Evolutionary conservation across 2,329 filamentous ascomycete species (phyloP), one percentile per base, ranked within the genome.

Genomic region (Ustulina deusta): DNA sequence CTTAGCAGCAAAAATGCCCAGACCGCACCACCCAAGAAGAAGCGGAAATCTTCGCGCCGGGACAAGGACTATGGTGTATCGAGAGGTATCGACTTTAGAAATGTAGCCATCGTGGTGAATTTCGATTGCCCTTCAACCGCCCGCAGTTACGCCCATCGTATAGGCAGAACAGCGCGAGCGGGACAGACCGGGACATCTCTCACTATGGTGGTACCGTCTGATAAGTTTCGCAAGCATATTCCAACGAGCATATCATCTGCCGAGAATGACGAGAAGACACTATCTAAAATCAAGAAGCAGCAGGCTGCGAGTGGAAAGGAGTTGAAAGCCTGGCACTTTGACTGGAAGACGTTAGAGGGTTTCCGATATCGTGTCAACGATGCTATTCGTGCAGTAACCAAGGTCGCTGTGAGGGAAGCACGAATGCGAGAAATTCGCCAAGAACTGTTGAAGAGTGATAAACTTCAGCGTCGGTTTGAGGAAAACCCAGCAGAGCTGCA

Each of bases 361-460:
- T 98, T 99, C 84, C 87, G 95, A 22, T 99, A 99, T 81, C 91
- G 96, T 72, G 93, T 97, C 88, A 92, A 93, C 61, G 96, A 98
- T 78, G 96, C 95, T 0, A 83, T 99, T 46, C 89, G 94, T 70
- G 91, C 94, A 0, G 94, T 99, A 2, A 99, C 96, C 10, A 90
- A 92, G 66, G 91, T 97, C 29, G 92, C 95, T 0, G 89, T 99
- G 6, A 66, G 71, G 22, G 71, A 72, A 58, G 71, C 71, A 6
- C 40, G 67, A 55, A 65, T 68, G 58, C 58, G 71, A 27, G 71
- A 72, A 58, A 65, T 72, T 49, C 69, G 71, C 3, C 71, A 72
- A 58, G 71, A 72, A 34, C 56, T 72, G n/a, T 40, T 71, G n/a
- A 97, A 97, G 82, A 95, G 91, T 72, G 95, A 98, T 77, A 97